Evolutionary conservation across 2,329 filamentous ascomycete genomes (phyloP).

Genomic region (Trichoderma harzianum): DNA sequence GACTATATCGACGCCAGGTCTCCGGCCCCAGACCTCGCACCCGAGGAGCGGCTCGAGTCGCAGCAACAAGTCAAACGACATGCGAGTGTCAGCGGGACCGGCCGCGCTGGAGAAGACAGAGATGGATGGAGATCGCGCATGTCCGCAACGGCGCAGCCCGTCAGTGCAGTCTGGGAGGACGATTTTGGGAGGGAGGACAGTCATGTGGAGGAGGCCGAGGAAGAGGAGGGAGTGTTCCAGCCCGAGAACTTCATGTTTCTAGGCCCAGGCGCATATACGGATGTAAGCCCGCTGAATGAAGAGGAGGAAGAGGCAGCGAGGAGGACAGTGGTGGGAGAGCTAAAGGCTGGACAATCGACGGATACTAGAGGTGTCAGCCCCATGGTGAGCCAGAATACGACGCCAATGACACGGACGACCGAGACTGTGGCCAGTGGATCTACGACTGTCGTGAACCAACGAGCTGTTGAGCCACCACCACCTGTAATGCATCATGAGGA

Average conservation of each 20-base stretch:
- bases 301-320: slow-evolving; percentile 36
- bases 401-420: slow-evolving; percentile 27
- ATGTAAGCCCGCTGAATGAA: slow-evolving; percentile 43
- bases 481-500: neutral
- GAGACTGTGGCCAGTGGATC: slow-evolving; percentile 17
- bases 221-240: slow-evolving; percentile 42
- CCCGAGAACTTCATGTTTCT: slow-evolving; percentile 53
- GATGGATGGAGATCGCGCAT: slow-evolving; percentile 25
- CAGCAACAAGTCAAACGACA: slow-evolving; percentile 47
- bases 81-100: slow-evolving; percentile 20
- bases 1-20: slow-evolving; percentile 43
- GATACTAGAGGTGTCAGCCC: slow-evolving; percentile 29
- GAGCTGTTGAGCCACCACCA: neutral
- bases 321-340: slow-evolving; percentile 24
- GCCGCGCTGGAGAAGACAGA: slow-evolving; percentile 10
- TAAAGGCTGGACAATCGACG: slow-evolving; percentile 11
- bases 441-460: neutral
- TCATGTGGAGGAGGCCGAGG: slow-evolving; percentile 27
- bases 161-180: slow-evolving; percentile 33
- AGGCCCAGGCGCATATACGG: slow-evolving; percentile 44
- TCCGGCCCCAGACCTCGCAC: slow-evolving; percentile 41
- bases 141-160: slow-evolving; percentile 33
- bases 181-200: slow-evolving; percentile 20
- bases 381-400: slow-evolving; percentile 29
- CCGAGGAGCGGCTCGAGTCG: slow-evolving; percentile 52